phyloP scores from a whole-genome alignment of 345 rosid genomes.

The Syzygium aromaticum region DNA sequence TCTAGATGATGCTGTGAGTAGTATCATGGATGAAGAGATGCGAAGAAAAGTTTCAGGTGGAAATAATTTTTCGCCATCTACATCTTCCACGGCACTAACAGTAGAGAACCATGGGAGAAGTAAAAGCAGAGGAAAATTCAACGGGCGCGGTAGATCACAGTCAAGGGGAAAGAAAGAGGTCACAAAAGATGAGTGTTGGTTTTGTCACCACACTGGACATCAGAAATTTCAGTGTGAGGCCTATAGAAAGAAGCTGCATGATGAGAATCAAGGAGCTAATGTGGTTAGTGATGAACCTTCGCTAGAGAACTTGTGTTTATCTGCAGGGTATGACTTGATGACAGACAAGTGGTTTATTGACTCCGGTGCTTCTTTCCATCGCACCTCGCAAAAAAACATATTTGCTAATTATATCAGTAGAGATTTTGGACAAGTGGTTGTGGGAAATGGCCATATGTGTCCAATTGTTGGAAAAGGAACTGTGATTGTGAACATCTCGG shows the following conservation, averaged over 20 bases:
- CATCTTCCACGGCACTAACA: not conserved
- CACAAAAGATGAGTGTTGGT: too few relatives aligned
- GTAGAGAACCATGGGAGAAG: not conserved
- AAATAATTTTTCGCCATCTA: not conserved
- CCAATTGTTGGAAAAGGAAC: fast-evolving
- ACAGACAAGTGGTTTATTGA: not conserved
- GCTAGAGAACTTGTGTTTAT: not conserved
- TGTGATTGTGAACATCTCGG: fast-evolving
- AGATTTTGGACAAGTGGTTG: not conserved
- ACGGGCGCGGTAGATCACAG: fast-evolving
- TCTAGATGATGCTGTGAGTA: too few relatives aligned
- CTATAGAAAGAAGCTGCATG: not conserved
- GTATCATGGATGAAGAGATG: not conserved
- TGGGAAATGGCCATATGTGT: fast-evolving
- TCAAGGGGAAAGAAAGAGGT: not conserved
- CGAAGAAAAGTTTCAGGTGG: not conserved
- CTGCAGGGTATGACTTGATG: not conserved
- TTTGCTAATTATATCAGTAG: not conserved
- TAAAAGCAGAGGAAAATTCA: not conserved
- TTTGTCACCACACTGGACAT: fast-evolving
- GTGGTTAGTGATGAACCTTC: not conserved
- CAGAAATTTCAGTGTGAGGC: fast-evolving
- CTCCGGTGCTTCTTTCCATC: fast-evolving
- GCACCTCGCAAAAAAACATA: not conserved
- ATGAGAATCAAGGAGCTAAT: not conserved